Evolutionary conservation across 176 grass and related monocot genomes (phyloP), one percentile per base, ranked within the genome.

Genomic region (Ensete glaucum): DNA sequence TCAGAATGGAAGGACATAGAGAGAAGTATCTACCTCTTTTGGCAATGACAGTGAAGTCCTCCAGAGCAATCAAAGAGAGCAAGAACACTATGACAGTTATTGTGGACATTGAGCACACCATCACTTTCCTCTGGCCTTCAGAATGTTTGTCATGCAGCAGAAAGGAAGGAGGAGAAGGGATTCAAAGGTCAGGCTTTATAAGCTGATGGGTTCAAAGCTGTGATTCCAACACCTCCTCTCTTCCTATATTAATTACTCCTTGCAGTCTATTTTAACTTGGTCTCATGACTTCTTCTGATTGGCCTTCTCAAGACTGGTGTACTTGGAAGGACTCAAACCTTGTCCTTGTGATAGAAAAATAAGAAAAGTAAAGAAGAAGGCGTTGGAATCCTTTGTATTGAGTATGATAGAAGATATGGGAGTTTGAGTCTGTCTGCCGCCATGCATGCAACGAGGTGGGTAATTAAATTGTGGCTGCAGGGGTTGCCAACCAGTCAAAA

Each of bases 361-460:
- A 73, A 20, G 26, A 26, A 55, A 29, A 55, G 11, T 43, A 43
- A 43, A 43, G 34, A 43, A 43, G 34, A 43, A 54, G 3, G 52
- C 16, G 15, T 19, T 49, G 27, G 26, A 12, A 65, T 50, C 29
- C 17, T 50, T 16, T 21, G 53, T 53, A 54, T 55, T 25, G 23
- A 74, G 53, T 29, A 74, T 13, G 53, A 24, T 74, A 16, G 21
- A 74, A 74, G 72, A 74, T 56, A 74, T 56, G 72, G n/a, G n/a
- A 29, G 53, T 56, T 74, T n/a, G 17, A 2, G 19, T 27, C 12
- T 74, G 72, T 56, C 22, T 74, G 53, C 72, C 72, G 21, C 72
- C 72, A 56, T 74, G 72, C 72, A 74, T 56, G 72, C 72, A 34
- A 26, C n/a, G 72, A 74, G 50, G 67, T 70, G 50, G 48, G 16